Conservation (phyloP, 306 rosid genomes). For the Luffa acutangula region DNA sequence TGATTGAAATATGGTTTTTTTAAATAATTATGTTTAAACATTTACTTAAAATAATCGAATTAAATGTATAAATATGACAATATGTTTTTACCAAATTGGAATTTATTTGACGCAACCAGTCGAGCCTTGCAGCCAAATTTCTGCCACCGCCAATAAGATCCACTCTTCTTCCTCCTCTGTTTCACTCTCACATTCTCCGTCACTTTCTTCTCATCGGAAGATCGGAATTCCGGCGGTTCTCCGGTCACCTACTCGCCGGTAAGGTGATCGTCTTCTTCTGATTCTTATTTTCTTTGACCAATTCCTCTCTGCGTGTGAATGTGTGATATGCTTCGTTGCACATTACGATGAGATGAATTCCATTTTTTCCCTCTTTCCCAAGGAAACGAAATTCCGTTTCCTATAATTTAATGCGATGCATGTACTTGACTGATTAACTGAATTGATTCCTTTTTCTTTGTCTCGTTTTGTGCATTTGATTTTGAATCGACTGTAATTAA, state of each 20-base stretch:
- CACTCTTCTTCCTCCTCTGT: neutral
- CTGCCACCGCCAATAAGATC: neutral
- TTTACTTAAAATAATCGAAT: neutral
- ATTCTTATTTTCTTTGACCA: neutral
- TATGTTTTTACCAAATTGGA: neutral
- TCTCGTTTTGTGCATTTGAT: neutral
- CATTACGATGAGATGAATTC: neutral
- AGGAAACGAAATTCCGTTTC: neutral
- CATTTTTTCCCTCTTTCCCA: neutral
- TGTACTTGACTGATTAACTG: neutral
- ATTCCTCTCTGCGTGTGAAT: neutral
- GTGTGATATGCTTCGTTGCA: neutral
- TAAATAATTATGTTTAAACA: neutral
- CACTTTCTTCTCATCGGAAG: neutral
- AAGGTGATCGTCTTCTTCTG: neutral
- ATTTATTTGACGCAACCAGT: slow-evolving; percentile 4
- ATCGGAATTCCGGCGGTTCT: neutral
- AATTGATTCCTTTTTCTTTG: neutral
- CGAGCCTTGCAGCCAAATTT: neutral
- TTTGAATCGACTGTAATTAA: neutral
- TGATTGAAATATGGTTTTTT: too few species aligned
- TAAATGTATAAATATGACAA: neutral
- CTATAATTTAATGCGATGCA: neutral
- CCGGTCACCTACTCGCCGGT: neutral
- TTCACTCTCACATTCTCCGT: neutral